Percentiles rank a stretch among this genome's conserved stretches.
Evolutionary conservation across 495 filamentous ascomycete species (phyloP).

Genomic region (Evernia prunastri): DNA sequence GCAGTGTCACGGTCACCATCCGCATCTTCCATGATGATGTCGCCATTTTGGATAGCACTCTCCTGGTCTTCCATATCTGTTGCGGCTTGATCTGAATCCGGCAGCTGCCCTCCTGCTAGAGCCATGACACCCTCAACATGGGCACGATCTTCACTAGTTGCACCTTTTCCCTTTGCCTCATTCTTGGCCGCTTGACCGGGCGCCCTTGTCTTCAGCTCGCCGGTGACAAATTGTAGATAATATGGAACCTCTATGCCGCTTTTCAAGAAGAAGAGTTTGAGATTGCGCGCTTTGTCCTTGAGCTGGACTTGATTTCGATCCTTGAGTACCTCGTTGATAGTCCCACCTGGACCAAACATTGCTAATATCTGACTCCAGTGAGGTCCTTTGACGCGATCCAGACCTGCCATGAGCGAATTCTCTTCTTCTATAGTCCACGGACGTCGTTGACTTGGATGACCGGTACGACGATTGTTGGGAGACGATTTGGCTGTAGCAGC

Average conservation of each 20-base stretch:
- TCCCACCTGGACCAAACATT: conserved; percentile 78
- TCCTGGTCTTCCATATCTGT: conserved; percentile 2
- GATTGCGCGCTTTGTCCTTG: conserved; percentile 90
- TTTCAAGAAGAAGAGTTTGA: conserved; percentile 95
- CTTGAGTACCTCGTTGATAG: conserved; percentile 77
- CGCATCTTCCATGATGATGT: conserved; percentile 8
- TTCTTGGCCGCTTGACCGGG: conserved; percentile 74
- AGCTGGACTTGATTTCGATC: conserved; percentile 92
- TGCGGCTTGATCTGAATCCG: conserved; percentile 20
- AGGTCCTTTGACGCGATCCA: conserved; percentile 86
- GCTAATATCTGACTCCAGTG: conserved; percentile 94
- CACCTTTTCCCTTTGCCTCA: conserved; percentile 66
- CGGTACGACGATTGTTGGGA: conserved; percentile 64
- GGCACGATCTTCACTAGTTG: conserved; percentile 63
- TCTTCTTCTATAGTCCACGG: conserved; percentile 92
- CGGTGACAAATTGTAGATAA: conserved; percentile 84
- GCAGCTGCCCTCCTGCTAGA: conserved; percentile 37
- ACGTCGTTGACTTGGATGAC: conserved; percentile 73
- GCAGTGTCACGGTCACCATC: neutral
- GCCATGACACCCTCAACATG: conserved; percentile 67
- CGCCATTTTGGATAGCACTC: conserved; percentile 2
- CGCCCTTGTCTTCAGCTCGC: conserved; percentile 88
- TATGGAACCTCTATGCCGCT: conserved; percentile 88
- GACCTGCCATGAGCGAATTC: conserved; percentile 82
- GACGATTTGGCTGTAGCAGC: conserved; percentile 76